Percentiles rank a stretch among this genome's conserved stretches.
These are phyloP conservation scores for Tolypocladium nubicola DNA, from an alignment of 2,329 filamentous ascomycete genomes.

Conservation along the genomic window DNA sequence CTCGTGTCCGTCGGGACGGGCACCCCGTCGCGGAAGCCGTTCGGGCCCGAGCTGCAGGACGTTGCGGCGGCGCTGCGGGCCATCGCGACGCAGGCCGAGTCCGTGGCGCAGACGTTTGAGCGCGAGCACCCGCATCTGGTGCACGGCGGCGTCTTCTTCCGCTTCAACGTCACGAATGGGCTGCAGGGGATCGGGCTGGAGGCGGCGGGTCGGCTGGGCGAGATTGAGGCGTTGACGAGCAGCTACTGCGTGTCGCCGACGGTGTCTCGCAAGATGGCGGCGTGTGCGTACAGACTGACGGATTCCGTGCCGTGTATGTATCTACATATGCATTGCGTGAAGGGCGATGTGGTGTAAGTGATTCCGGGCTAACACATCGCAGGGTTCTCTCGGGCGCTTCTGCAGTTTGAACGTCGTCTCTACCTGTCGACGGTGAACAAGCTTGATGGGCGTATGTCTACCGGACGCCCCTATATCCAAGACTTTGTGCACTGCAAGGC, in stretches of 20 bases:
- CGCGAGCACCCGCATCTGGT: neutral
- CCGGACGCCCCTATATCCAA: neutral
- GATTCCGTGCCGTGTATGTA: too few species aligned
- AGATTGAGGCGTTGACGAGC: neutral
- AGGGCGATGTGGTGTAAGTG: too few species aligned
- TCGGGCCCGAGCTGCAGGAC: neutral
- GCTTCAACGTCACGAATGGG: neutral
- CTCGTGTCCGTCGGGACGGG: constrained; percentile 3
- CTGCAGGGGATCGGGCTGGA: constrained; percentile 1
- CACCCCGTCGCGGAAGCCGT: neutral
- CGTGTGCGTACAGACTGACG: neutral
- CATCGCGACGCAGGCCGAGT: neutral
- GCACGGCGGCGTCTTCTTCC: neutral
- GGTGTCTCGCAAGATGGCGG: neutral
- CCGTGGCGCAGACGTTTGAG: neutral
- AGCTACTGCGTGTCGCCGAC: neutral
- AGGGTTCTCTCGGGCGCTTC: neutral
- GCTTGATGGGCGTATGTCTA: neutral
- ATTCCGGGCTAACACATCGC: neutral
- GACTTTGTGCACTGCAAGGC: neutral
- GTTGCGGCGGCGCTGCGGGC: neutral
- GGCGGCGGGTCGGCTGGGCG: neutral
- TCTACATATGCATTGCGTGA: too few species aligned
- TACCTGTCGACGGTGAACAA: neutral
- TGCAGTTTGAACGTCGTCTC: neutral